These are phyloP conservation scores for Rubia occidens DNA, from an alignment of 305 asterid species.

Conservation along the genomic window DNA sequence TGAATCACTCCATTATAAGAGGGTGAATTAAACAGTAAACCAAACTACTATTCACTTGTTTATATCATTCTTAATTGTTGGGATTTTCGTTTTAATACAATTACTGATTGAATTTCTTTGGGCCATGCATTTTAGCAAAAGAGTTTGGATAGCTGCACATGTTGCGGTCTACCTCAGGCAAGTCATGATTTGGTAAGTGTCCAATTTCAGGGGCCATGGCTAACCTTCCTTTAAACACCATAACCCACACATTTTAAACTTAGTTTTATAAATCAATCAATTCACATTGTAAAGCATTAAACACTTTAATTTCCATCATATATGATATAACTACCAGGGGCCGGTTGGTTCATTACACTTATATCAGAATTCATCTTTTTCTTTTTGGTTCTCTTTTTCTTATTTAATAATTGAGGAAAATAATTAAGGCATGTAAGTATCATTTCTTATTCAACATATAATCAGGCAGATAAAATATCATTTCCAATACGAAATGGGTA, in stretches of 20 bases:
- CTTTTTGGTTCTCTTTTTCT: background rate
- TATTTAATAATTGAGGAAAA: background rate
- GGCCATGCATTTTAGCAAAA: background rate
- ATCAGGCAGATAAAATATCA: conserved; percentile 19
- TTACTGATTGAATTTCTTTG: background rate
- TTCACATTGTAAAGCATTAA: conserved; percentile 15
- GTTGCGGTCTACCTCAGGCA: conserved; percentile 10
- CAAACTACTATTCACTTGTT: background rate
- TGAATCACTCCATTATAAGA: background rate
- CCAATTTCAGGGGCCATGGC: conserved; percentile 31
- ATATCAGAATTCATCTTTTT: background rate
- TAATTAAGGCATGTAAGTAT: background rate
- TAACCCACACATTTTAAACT: conserved; percentile 47
- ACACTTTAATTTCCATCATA: conserved; percentile 15
- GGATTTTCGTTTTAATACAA: background rate
- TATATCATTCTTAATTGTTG: background rate
- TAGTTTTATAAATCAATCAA: conserved; percentile 38
- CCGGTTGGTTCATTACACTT: conserved; percentile 4
- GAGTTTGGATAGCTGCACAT: conserved; percentile 2
- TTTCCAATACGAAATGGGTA: background rate
- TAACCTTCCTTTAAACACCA: conserved; percentile 27
- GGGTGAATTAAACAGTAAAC: background rate
- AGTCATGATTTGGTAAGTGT: conserved; percentile 24
- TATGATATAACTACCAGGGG: background rate
- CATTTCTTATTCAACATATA: background rate